Evolutionary conservation across 805 yeast genomes (phyloP), one percentile per base, ranked within the genome.

Genomic region (Danielia oregonensis): DNA sequence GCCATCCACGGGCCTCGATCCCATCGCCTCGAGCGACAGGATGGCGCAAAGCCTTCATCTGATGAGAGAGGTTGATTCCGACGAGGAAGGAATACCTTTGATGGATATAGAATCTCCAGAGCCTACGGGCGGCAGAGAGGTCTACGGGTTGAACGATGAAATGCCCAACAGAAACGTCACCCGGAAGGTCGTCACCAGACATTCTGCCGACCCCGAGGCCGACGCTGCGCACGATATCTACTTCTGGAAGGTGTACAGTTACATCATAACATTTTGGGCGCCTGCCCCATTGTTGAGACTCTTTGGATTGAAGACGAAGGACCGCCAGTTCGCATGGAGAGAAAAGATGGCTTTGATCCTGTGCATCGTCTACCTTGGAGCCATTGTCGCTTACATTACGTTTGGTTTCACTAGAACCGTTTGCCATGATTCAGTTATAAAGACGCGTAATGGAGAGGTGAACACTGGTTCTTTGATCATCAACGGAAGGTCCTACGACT

Each of bases 281-380:
- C 95, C 97, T 1, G 75, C 82, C 3, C 81, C 88, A 0, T 43
- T 87, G 22, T 61, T 88, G 49, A 65, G 64, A 28, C 57, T 85
- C 28, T 83, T 78, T 59, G 97, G 97, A 3, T 72, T 91, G 73
- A 73, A 74, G 22, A 78, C 83, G 14, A 77, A 78, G 46, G 89
- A 80, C 28, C 77, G 95, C 40, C 97, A 89, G 55, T 78, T 79
- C 68, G 97, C 97, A 0, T 93, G 98, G 98, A 75, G 98, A 53
- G 98, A 93, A 54, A 91, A 91, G 54, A 83, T 89, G 35, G 97
- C 87, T 2, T 69, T 93, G 28, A 68, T 91, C 28, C 72, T 93
- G 1, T 70, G 88, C 35, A 88, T 91, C 48, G 44, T 82, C 13
- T 72, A 74, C 46, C 63, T 85, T 29, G 97, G 93, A 36, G 78